Evolutionary conservation across 2,329 filamentous ascomycete genomes (phyloP).

Genomic region (Tolypocladium amazonense): DNA sequence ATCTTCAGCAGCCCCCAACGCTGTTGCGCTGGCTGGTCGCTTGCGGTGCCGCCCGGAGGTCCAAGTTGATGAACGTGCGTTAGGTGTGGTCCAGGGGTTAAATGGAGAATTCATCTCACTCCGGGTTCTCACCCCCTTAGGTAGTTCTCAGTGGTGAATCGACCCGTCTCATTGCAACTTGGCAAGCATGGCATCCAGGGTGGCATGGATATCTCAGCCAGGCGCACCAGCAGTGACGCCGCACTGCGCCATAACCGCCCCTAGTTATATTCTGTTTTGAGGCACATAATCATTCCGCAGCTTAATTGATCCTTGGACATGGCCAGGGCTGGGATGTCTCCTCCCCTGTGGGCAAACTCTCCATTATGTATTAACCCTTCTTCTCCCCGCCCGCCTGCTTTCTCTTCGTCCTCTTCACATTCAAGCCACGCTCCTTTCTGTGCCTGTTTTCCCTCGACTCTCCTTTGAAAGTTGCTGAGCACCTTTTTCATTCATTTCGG

Average conservation of each 20-base stretch:
- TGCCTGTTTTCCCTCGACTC: neutral
- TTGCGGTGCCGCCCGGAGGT: neutral
- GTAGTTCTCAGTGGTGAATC: neutral
- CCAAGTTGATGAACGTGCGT: neutral
- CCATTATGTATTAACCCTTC: neutral
- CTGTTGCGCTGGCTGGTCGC: neutral
- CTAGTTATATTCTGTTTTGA: neutral
- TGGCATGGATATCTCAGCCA: no score
- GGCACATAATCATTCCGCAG: neutral
- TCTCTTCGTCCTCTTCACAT: conserved; percentile 9
- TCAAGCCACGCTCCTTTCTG: conserved; percentile 6
- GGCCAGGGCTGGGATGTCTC: neutral
- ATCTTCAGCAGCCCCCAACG: neutral
- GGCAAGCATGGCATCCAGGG: neutral
- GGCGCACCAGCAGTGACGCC: neutral
- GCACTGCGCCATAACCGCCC: neutral
- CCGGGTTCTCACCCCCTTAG: neutral
- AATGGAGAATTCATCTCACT: neutral
- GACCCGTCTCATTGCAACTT: neutral
- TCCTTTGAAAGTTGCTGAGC: conserved; percentile 18
- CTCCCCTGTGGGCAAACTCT: neutral
- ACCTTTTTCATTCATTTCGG: conserved; percentile 21
- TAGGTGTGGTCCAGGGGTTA: no score
- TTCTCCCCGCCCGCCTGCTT: neutral
- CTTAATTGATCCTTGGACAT: neutral